Percentiles rank a stretch among this genome's conserved stretches.
These are phyloP conservation scores for Ophiosphaerella herpotricha DNA, from an alignment of 2,329 filamentous ascomycete species.

Conservation along the genomic window DNA sequence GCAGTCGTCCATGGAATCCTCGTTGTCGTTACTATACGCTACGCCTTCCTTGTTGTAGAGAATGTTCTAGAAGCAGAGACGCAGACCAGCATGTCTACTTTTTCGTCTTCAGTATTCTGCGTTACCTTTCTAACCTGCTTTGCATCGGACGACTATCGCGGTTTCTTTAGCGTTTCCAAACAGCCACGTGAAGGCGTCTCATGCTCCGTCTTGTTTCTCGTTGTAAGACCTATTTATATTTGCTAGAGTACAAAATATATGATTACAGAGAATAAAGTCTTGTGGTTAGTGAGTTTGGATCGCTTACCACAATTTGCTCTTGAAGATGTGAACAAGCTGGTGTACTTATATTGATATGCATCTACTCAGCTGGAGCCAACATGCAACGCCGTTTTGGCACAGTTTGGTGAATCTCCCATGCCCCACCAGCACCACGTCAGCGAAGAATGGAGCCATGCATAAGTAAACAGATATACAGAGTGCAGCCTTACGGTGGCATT, in stretches of 20 bases:
- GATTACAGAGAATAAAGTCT: too few species aligned
- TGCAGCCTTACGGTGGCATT: conserved; percentile 5
- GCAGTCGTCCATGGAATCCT: conserved; percentile 47
- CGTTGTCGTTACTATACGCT: conserved; percentile 43
- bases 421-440: not conserved
- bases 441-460: not conserved
- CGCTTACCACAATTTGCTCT: too few species aligned
- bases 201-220: too few species aligned
- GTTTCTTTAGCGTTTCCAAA: too few species aligned
- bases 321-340: too few species aligned
- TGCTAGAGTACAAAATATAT: too few species aligned
- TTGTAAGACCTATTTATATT: too few species aligned
- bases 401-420: not conserved
- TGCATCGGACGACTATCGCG: too few species aligned
- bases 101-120: conserved; percentile 53
- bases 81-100: conserved; percentile 51
- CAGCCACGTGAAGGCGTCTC: not conserved
- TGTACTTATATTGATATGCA: too few species aligned
- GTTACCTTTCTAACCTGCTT: conserved; percentile 40
- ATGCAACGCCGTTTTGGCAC: conserved; percentile 50
- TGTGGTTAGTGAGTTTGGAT: too few species aligned
- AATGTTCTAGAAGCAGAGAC: conserved; percentile 54
- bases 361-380: conserved; percentile 32
- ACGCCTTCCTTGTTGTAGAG: conserved; percentile 53
- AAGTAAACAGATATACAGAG: not conserved